Evolutionary conservation across 129 eudicot genomes (phyloP), one percentile per base, ranked within the genome.

Genomic region (Lactuca saligna): DNA sequence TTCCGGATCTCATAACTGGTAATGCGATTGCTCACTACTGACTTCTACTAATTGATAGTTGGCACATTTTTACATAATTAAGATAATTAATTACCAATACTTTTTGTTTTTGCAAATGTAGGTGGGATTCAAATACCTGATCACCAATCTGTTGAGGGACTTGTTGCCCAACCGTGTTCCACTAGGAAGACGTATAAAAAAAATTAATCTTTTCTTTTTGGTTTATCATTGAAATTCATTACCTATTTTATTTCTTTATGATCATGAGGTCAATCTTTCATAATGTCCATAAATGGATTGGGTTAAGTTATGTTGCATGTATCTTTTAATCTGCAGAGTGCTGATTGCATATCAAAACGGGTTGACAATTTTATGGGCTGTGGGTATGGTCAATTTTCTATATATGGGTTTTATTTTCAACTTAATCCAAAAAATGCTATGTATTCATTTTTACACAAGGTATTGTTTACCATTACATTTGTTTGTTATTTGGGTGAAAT

Each of bases 341-440:
- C 74, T 91, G 68, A 82, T 91, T 84, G 96, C 96, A 35, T 91
- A 82, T 74, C 96, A 81, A 71, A 84, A 80, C 79, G 97, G 97
- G 17, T 61, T 82, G 77, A 78, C 86, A 71, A 74, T 88, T 68
- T 83, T 91, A 17, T 91, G 97, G 97, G 97, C 88, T 79, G 73
- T 88, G 20, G 20, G 20, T 1, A 20, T 20, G 20, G 20, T 20
- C 20, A 20, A 20, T 20, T 20, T 20, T 20, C 20, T 20, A 20
- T 20, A 20, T 20, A 20, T 20, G 20, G 20, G 20, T 20, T 20
- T 20, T 20, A 20, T 20, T 20, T 20, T 20, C 20, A 20, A 20
- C 20, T 20, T 20, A 20, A 20, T 20, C 20, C 20, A 20, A 20
- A 20, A 20, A 20, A 20, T 20, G 20, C 1, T 20, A 0, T 1